Percentiles rank a stretch among this genome's conserved stretches.
These are phyloP conservation scores for Podaxis sp. DNA, from an alignment of 768 basidiomycete genomes.

Conservation along the genomic window DNA sequence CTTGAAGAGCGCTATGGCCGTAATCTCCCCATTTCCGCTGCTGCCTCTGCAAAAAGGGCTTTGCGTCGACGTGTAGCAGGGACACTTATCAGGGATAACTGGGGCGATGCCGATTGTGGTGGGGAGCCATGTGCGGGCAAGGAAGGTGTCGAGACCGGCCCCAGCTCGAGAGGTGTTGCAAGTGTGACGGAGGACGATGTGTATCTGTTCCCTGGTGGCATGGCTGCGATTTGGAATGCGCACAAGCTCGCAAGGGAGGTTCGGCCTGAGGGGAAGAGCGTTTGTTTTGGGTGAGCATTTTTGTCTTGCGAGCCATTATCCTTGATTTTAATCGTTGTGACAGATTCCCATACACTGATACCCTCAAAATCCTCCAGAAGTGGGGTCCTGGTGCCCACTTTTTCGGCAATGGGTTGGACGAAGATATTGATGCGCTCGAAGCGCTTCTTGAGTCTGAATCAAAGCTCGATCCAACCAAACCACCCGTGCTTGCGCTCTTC, in stretches of 20 bases:
- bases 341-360: conserved; percentile 95
- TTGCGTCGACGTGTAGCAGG: conserved; percentile 89
- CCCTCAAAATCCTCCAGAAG: conserved; percentile 89
- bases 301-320: neutral
- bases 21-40: conserved; percentile 72
- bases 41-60: conserved; percentile 78
- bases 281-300: conserved; percentile 83
- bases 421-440: conserved; percentile 73
- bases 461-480: conserved; percentile 33
- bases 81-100: conserved; percentile 61
- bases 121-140: conserved; percentile 37
- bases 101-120: conserved; percentile 29
- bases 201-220: conserved; percentile 81
- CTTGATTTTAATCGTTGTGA: neutral
- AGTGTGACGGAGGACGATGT: conserved; percentile 83
- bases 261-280: conserved; percentile 66
- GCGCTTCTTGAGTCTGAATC: conserved; percentile 46
- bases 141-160: conserved; percentile 45
- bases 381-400: conserved; percentile 96
- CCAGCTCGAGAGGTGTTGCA: conserved; percentile 63
- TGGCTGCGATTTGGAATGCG: conserved; percentile 93
- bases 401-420: conserved; percentile 73
- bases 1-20: conserved; percentile 95
- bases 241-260: conserved; percentile 64
- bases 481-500: conserved; percentile 77